Conservation (phyloP, 2,329 filamentous ascomycete species). For the Aspergillus udagawae region DNA sequence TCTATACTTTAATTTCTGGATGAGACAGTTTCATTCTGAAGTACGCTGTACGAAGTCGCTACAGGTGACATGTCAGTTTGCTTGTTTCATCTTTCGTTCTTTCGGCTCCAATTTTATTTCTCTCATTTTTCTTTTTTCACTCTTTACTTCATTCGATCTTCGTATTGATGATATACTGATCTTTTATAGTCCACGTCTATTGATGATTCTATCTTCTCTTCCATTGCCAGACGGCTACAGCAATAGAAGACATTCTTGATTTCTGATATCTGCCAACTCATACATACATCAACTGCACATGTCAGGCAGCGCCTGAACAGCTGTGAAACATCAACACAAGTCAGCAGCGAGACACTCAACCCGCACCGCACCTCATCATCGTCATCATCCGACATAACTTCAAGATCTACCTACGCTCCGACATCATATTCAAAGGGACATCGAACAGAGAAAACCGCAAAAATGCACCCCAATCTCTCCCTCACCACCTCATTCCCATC, state of each 20-base stretch:
- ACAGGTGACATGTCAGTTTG: background rate
- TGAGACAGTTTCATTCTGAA: background rate
- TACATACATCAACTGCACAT: background rate
- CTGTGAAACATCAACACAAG: background rate
- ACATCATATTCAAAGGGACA: slow-evolving; percentile 3
- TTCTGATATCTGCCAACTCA: background rate
- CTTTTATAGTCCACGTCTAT: background rate
- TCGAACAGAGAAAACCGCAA: slow-evolving; percentile 4
- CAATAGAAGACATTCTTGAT: background rate
- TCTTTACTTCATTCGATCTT: background rate
- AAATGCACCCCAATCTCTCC: slow-evolving; percentile 24
- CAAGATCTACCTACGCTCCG: background rate
- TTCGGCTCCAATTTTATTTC: background rate
- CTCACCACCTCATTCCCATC: slow-evolving; percentile 29
- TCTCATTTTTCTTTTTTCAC: background rate
- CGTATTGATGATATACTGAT: background rate
- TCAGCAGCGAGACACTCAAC: background rate
- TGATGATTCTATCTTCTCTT: background rate
- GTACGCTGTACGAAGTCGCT: background rate
- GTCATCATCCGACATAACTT: no score
- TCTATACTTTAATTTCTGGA: background rate
- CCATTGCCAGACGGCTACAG: background rate
- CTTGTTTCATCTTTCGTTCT: background rate
- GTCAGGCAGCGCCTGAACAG: background rate
- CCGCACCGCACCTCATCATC: background rate